Percentiles rank a stretch among this genome's conserved stretches.
phyloP scores from a whole-genome alignment of 1,284 basidiomycete species.

The Boletus semigastroideus region DNA sequence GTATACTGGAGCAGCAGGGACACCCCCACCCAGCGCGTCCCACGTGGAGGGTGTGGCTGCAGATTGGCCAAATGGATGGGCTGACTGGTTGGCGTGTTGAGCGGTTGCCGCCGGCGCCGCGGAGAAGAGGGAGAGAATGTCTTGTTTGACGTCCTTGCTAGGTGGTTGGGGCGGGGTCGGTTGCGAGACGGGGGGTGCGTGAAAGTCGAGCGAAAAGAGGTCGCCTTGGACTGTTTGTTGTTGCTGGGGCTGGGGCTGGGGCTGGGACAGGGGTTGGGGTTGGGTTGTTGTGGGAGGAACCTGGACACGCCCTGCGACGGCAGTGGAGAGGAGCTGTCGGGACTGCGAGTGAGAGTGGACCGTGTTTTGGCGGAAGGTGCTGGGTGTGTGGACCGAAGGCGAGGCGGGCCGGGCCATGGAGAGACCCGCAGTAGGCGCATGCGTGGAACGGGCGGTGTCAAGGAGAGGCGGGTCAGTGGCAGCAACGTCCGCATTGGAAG shows the following conservation, averaged over 20 bases:
- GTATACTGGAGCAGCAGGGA: neutral
- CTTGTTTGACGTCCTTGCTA: constrained; percentile 77
- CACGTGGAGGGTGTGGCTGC: constrained; percentile 22
- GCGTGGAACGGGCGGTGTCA: constrained; percentile 32
- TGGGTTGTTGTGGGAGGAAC: constrained; percentile 8
- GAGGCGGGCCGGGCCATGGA: constrained; percentile 30
- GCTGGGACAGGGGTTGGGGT: neutral
- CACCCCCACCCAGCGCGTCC: constrained; percentile 9
- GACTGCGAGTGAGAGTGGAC: constrained; percentile 39
- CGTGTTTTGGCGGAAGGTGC: constrained; percentile 44
- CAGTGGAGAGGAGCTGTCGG: constrained; percentile 27
- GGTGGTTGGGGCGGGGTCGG: constrained; percentile 36
- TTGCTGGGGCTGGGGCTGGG: neutral
- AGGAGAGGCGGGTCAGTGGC: constrained; percentile 23
- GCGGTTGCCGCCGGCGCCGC: constrained; percentile 34
- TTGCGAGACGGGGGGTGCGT: constrained; percentile 46
- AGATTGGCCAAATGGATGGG: constrained; percentile 30
- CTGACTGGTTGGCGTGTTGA: constrained; percentile 26
- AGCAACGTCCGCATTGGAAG: constrained; percentile 24
- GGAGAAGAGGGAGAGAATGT: constrained; percentile 87
- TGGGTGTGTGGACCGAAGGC: constrained; percentile 24
- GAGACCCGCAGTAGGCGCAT: constrained; percentile 34
- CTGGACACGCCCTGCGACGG: constrained; percentile 25
- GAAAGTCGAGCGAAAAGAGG: constrained; percentile 86
- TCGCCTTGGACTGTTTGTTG: constrained; percentile 48